Percentiles rank a stretch among this genome's conserved stretches.
Evolutionary conservation across 192 early-diverging fungal species (phyloP).

Genomic region (Chytriomyces sp.): DNA sequence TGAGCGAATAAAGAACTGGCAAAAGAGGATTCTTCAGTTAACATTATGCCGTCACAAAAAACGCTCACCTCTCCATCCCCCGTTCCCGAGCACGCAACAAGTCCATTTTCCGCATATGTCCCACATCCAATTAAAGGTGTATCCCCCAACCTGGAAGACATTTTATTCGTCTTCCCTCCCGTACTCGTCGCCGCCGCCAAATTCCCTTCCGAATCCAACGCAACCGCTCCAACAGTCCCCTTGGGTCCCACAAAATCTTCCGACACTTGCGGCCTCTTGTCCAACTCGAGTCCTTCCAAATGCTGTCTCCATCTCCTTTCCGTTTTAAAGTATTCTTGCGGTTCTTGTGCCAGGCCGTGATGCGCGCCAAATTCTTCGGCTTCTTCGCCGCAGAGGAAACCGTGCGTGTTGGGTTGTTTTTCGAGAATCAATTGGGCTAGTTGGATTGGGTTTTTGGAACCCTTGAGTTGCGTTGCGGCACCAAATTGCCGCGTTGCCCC

Average conservation of each 20-base stretch:
- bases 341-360: constrained; percentile 48
- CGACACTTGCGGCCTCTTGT: neutral
- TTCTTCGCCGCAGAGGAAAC: constrained; percentile 46
- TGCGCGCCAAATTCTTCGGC: constrained; percentile 46
- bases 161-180: constrained; percentile 55
- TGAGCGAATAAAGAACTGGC: constrained; percentile 45
- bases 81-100: constrained; percentile 51
- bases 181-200: constrained; percentile 54
- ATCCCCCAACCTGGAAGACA: constrained; percentile 51
- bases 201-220: constrained; percentile 50
- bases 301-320: constrained; percentile 51
- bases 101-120: constrained; percentile 54
- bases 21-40: constrained; percentile 28
- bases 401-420: constrained; percentile 39
- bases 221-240: constrained; percentile 56
- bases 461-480: constrained; percentile 46
- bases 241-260: constrained; percentile 33
- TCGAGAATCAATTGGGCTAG: constrained; percentile 45
- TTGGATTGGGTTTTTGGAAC: constrained; percentile 51
- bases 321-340: constrained; percentile 50
- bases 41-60: no score
- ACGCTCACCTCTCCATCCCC: constrained; percentile 51
- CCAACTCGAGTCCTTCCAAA: constrained; percentile 20
- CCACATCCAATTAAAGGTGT: constrained; percentile 55
- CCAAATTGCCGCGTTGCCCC: constrained; percentile 42